Evolutionary conservation across 2,329 filamentous ascomycete species (phyloP).

Genomic region (Diaporthe sp.): DNA sequence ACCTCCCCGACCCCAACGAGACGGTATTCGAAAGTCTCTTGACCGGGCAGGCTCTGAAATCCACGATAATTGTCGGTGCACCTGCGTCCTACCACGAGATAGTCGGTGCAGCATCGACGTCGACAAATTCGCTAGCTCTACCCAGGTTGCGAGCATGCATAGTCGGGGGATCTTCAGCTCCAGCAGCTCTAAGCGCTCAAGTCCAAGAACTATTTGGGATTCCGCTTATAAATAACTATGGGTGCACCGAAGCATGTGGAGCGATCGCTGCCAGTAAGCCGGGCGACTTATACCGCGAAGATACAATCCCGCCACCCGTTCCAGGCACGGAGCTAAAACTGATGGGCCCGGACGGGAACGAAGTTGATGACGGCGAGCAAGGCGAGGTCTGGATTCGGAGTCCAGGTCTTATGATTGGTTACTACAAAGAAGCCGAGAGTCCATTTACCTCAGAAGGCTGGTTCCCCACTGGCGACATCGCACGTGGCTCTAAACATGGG

Average conservation of each 20-base stretch:
- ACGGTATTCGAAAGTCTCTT: background rate
- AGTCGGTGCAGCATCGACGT: background rate
- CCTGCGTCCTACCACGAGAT: conserved; percentile 11
- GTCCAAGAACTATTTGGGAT: background rate
- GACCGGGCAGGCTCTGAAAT: background rate
- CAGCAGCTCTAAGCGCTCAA: background rate
- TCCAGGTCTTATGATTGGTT: conserved; percentile 8
- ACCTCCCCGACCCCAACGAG: conserved; percentile 4
- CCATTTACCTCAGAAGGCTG: background rate
- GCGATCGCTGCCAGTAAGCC: background rate
- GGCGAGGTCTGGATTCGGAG: conserved; percentile 23
- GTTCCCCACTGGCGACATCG: conserved; percentile 22
- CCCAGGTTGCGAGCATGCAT: background rate
- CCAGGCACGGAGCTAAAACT: background rate
- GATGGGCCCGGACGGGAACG: background rate
- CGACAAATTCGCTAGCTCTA: background rate
- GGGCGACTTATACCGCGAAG: background rate
- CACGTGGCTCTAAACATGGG: background rate
- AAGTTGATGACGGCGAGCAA: background rate
- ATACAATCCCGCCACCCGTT: background rate
- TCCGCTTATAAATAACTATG: conserved; percentile 1
- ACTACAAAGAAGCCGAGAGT: background rate
- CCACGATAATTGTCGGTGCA: conserved; percentile 14
- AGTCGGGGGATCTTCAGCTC: background rate
- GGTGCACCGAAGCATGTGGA: conserved; percentile 20